Evolutionary conservation across 225 moss, liverwort and hornwort genomes (phyloP), one percentile per base, ranked within the genome.

Genomic region (Anthoceros angustus): DNA sequence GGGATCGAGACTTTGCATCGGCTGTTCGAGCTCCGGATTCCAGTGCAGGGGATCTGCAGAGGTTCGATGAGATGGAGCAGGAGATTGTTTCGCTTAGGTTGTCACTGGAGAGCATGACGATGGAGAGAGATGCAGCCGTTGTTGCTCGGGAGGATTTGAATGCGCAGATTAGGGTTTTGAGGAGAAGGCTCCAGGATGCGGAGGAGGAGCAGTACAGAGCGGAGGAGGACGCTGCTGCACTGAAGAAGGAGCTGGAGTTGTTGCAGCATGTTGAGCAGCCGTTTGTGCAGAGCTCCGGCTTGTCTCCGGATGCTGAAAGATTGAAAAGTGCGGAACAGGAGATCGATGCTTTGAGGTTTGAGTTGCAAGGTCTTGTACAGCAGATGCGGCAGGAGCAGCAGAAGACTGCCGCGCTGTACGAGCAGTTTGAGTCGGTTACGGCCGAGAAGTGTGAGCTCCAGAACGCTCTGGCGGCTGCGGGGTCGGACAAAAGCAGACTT

Each of bases 201-300:
- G 91, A 98, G 69, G 95, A 98, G 73, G 95, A 98, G 77, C 95
- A 98, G 69, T 91, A 89, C 49, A 91, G 87, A 86, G 95, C 95
- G 39, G 95, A 95, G 80, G 88, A 95, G 74, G 95, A 95, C 68
- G 85, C 91, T 68, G 91, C 86, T 63, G 79, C 85, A 73, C 80
- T 88, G 65, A 74, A 90, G 68, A 80, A 86, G 62, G 95, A 95
- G 73, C 72, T 95, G n/a, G 88, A 91, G 70, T 73, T 84, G 69
- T 76, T 91, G 41, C 91, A 88, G 75, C 82, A 85, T 65, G 74
- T 78, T 73, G 95, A 91, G 62, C 74, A 76, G 74, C 86, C 82
- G 67, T 72, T 77, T 68, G 77, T 76, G 69, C 85, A 72, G 60
- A 62, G 72, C 66, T 77, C 81, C 38, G 80, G 82, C 41, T 74